These are phyloP conservation scores for Debaryomyces coudertii DNA, from an alignment of 1,139 yeast genomes.

Conservation along the genomic window DNA sequence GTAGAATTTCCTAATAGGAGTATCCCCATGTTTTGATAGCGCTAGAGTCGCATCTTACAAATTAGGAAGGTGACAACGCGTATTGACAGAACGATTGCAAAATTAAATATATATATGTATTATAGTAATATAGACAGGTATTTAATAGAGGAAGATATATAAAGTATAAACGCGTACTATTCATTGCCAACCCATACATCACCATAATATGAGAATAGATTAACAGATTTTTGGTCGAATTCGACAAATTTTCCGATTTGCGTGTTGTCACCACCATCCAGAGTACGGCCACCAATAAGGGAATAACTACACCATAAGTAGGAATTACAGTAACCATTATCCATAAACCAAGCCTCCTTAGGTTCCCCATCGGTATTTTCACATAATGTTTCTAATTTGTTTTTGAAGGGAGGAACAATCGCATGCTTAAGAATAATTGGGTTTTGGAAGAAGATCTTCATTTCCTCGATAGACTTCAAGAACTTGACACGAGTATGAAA, in stretches of 20 bases:
- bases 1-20: background rate
- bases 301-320: constrained; percentile 53
- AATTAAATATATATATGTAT: background rate
- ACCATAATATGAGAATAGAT: constrained; percentile 33
- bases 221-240: constrained; percentile 25
- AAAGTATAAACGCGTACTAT: constrained; percentile 14
- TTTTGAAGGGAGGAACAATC: constrained; percentile 34
- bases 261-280: constrained; percentile 27
- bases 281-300: constrained; percentile 37
- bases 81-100: background rate
- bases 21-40: constrained; percentile 1
- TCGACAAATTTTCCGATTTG: constrained; percentile 29
- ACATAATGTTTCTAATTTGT: constrained; percentile 26
- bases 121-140: background rate
- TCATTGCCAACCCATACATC: constrained; percentile 41
- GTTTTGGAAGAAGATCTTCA: constrained; percentile 26
- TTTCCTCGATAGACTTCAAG: constrained; percentile 20
- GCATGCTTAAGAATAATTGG: constrained; percentile 31
- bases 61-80: constrained; percentile 3
- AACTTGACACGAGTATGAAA: constrained; percentile 24
- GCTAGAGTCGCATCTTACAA: background rate
- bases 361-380: constrained; percentile 34
- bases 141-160: background rate
- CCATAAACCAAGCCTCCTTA: constrained; percentile 35
- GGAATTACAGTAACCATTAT: constrained; percentile 37